Evolutionary conservation across 2,329 filamentous ascomycete species (phyloP).

Genomic region (Penicillium sp.): DNA sequence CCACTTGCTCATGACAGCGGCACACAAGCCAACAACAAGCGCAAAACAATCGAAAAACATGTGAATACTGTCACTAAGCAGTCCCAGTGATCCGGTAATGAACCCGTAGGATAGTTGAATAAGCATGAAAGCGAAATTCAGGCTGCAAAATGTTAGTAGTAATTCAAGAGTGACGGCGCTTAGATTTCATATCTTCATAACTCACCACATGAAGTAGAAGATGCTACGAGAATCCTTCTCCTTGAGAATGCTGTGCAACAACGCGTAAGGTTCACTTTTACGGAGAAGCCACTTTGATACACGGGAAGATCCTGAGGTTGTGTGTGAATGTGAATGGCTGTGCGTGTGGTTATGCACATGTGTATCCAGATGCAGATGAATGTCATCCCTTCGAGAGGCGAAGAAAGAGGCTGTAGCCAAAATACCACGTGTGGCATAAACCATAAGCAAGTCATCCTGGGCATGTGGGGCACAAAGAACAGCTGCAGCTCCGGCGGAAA

Average conservation of each 20-base stretch:
- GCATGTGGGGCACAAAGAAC: constrained; percentile 31
- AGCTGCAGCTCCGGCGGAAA: constrained; percentile 27
- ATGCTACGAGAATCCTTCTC: constrained; percentile 93
- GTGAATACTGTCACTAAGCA: constrained; percentile 97
- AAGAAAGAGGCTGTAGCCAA: constrained; percentile 33
- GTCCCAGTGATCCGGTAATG: constrained; percentile 83
- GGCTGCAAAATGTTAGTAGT: constrained; percentile 49
- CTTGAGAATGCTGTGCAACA: constrained; percentile 79
- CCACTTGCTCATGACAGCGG: constrained; percentile 95
- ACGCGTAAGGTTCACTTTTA: constrained; percentile 66
- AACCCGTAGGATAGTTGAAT: constrained; percentile 94
- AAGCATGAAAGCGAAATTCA: constrained; percentile 94
- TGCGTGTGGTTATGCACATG: constrained; percentile 34
- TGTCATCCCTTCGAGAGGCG: constrained; percentile 35
- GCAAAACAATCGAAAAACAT: constrained; percentile 99
- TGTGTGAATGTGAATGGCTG: constrained; percentile 29
- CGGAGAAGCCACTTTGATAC: constrained; percentile 73
- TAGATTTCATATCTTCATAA: constrained; percentile 8
- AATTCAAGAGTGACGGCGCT: background rate
- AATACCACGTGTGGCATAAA: constrained; percentile 28
- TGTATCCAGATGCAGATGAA: constrained; percentile 22
- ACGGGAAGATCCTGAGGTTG: constrained; percentile 55
- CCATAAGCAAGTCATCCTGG: constrained; percentile 26
- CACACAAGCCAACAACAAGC: constrained; percentile 82
- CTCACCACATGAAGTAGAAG: constrained; percentile 93